phyloP scores from a whole-genome alignment of 805 yeast species.

The Tetrapisispora namnaoensis region DNA sequence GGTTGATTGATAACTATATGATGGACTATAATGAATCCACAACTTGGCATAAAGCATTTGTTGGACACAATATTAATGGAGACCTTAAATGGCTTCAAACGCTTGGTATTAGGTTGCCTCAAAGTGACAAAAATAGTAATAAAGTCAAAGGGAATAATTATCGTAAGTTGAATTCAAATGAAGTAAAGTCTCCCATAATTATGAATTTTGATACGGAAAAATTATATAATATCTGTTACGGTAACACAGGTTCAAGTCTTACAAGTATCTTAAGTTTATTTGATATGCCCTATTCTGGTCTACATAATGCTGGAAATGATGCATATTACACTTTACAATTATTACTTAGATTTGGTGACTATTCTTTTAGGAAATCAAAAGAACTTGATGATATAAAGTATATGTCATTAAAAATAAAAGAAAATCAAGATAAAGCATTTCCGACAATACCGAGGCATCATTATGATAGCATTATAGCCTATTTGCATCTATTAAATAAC shows the following conservation, averaged over 20 bases:
- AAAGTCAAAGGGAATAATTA: background rate
- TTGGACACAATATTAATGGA: constrained; percentile 51
- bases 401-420: background rate
- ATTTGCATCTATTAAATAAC: no score
- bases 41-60: constrained; percentile 31
- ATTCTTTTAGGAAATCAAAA: constrained; percentile 14
- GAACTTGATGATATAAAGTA: constrained; percentile 18
- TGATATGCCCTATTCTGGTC: constrained; percentile 43
- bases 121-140: no score
- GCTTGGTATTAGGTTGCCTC: constrained; percentile 38
- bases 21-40: constrained; percentile 17
- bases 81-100: constrained; percentile 43
- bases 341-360: constrained; percentile 40
- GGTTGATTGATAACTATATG: constrained; percentile 36
- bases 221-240: constrained; percentile 34
- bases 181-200: constrained; percentile 2
- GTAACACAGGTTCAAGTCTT: constrained; percentile 35
- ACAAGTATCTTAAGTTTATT: constrained; percentile 37
- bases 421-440: no score
- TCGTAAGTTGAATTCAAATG: background rate
- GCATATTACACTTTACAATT: constrained; percentile 49
- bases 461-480: no score
- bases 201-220: constrained; percentile 38
- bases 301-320: constrained; percentile 68
- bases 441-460: no score